Evolutionary conservation across 345 rosid species (phyloP), one percentile per base, ranked within the genome.

Genomic region (Salix udensis): DNA sequence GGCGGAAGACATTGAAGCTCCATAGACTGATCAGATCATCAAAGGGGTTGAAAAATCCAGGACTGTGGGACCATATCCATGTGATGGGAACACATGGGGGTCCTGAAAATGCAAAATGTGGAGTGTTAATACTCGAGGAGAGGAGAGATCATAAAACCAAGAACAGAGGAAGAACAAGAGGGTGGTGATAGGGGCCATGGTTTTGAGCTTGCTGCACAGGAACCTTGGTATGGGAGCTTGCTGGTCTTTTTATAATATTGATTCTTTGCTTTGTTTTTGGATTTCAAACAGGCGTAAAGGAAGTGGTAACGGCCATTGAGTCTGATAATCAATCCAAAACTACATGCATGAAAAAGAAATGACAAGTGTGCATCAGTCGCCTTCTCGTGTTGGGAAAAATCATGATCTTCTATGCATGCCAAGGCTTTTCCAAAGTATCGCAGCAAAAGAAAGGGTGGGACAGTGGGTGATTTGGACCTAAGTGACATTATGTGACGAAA

Each of bases 161-260:
- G 82, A 82, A 61, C 74, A 13, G 24, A 82, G 55, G 74, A 74
- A 71, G 84, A 70, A 18, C 60, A 78, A 36, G 65, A 82, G 65
- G 76, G 75, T 74, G 72, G 81, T 74, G 60, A 82, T 74, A 15
- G 84, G 84, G 26, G 53, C 76, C 84, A 82, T 79, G 1, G 19
- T 46, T 34, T 24, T 70, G 18, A 30, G 42, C 58, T 66, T 36
- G 9, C 44, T 18, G 2, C 69, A 19, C 69, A 34, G 36, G 67
- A 65, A n/a, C n/a, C n/a, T n/a, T n/a, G n/a, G n/a, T n/a, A n/a
- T n/a, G n/a, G n/a, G n/a, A 50, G 60, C 60, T 30, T 7, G 24
- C n/a, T 4, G 69, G 55, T 14, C 36, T 7, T 28, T 44, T 16
- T 69, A 3, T 46, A 26, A 42, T 70, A 8, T 46, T 58, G 24